Base-by-base conservation (phyloP, 2,329 filamentous ascomycete species). In the Exutisphaerella laricina region DNA sequence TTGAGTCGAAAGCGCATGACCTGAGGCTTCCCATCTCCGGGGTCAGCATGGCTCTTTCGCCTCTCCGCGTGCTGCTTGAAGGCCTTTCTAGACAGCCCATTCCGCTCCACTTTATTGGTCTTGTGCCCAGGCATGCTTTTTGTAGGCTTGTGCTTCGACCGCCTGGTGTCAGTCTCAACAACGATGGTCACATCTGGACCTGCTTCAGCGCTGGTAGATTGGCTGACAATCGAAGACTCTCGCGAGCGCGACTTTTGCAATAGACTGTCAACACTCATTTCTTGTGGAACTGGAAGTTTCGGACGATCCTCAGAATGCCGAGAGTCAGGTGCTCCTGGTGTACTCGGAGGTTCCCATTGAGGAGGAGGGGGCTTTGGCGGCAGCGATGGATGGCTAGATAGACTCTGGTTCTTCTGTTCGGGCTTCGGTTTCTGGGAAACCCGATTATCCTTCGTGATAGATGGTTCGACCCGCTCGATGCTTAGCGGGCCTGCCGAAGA, bases 221-320 rank as follows among this genome's bases (percentile, higher is more conserved):
- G 51, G 6, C 46, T 46, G 13, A 43, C 45, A 1, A 45, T 40
- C 7, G 52, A 55, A n/a, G 52, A 52, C 17, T 43, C 46, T 34
- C 50, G 44, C 7, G 52, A 53, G 10, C 39, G 48, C n/a, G 47
- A 20, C 28, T 45, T 46, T 41, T 17, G 38, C 31, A 18, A 38
- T 22, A 26, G 21, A 17, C 17, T 18, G 5, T 38, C 41, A 5
- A 37, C 22, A 22, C 10, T 30, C 4, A 17, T 9, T 3, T 45
- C 31, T 14, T 20, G 31, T 5, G 29, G 25, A 5, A 21, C 16
- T 8, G 17, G 14, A 25, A 39, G 4, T 17, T 38, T 13, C 3
- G 34, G 16, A 4, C 5, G 23, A 5, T 39, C 33, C 9, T 13
- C 17, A 17, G 38, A 29, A 8, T 41, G 28, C 12, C 41, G 38